These are phyloP conservation scores for Corinectria fuckeliana DNA, from an alignment of 2,329 filamentous ascomycete genomes.

Conservation along the genomic window DNA sequence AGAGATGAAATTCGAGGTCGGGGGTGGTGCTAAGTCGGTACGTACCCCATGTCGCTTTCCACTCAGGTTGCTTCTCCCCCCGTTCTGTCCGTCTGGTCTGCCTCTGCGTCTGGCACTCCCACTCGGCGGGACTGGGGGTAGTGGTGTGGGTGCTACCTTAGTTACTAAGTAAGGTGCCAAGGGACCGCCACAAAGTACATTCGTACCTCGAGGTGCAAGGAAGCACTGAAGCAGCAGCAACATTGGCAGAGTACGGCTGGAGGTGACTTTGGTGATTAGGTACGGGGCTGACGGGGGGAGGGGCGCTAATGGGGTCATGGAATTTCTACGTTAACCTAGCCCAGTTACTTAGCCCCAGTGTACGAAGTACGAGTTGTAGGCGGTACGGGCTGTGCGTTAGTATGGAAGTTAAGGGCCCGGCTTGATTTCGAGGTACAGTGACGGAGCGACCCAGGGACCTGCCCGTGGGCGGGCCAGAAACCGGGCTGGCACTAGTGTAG, in stretches of 20 bases:
- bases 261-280: slow-evolving; percentile 23
- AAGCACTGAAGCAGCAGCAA: not conserved
- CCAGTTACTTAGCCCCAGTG: too few relatives aligned
- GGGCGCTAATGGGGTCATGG: slow-evolving; percentile 19
- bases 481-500: slow-evolving; percentile 32
- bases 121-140: slow-evolving; percentile 32
- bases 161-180: not conserved
- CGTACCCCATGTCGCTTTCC: slow-evolving; percentile 33
- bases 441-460: not conserved
- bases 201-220: slow-evolving; percentile 2
- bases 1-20: slow-evolving; percentile 45
- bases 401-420: too few relatives aligned
- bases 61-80: slow-evolving; percentile 23
- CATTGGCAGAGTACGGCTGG: slow-evolving; percentile 15
- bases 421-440: slow-evolving; percentile 9
- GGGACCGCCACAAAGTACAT: slow-evolving; percentile 14
- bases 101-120: slow-evolving; percentile 24
- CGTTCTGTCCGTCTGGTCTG: slow-evolving; percentile 35
- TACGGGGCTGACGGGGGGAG: slow-evolving; percentile 34
- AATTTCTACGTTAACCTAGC: too few relatives aligned
- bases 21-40: slow-evolving; percentile 39
- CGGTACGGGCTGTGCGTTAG: slow-evolving; percentile 17
- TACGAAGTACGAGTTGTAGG: slow-evolving; percentile 3
- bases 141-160: slow-evolving; percentile 24
- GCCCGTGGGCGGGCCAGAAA: slow-evolving; percentile 24